Percentiles rank a stretch among this genome's conserved stretches.
Conservation (phyloP, 2,329 filamentous ascomycete species). For the Magnaporthiopsis incrustans region DNA sequence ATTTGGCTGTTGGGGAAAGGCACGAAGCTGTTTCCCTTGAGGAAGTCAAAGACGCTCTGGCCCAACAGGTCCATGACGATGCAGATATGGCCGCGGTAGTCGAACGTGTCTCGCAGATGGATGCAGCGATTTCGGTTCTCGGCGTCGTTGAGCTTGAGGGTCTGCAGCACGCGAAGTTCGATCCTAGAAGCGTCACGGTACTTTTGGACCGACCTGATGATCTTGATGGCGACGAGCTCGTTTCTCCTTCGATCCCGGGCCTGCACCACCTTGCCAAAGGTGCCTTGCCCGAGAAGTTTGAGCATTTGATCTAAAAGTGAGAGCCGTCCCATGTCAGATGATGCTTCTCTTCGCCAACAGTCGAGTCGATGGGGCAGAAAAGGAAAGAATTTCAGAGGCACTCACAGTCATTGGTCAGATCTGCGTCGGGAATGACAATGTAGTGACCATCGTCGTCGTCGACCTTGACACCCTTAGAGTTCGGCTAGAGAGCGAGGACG, state of each 20-base stretch:
- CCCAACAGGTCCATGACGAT: conserved; percentile 71
- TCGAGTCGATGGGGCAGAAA: conserved; percentile 15
- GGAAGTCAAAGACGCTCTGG: conserved; percentile 96
- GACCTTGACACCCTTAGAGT: conserved; percentile 60
- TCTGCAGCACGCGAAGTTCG: conserved; percentile 86
- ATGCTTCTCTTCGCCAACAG: not conserved
- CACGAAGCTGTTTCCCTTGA: conserved; percentile 91
- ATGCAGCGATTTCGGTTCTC: conserved; percentile 95
- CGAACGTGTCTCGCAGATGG: conserved; percentile 92
- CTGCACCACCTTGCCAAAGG: conserved; percentile 96
- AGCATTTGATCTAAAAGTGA: conserved; percentile 65
- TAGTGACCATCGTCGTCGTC: conserved; percentile 98
- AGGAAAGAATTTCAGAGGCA: conserved; percentile 15
- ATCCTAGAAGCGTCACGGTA: conserved; percentile 95
- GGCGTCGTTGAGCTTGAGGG: conserved; percentile 82
- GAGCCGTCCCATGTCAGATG: not conserved
- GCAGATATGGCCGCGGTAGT: conserved; percentile 95
- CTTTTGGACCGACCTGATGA: conserved; percentile 96
- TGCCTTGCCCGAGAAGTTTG: conserved; percentile 88
- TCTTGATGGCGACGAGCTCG: conserved; percentile 86
- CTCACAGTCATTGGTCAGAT: conserved; percentile 85
- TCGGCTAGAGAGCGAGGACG: conserved; percentile 21
- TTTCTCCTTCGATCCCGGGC: conserved; percentile 72
- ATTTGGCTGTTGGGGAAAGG: conserved; percentile 98
- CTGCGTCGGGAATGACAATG: conserved; percentile 79